These are phyloP conservation scores for Globisporangium solare DNA, from an alignment of 352 stramenopile genomes.

Conservation along the genomic window DNA sequence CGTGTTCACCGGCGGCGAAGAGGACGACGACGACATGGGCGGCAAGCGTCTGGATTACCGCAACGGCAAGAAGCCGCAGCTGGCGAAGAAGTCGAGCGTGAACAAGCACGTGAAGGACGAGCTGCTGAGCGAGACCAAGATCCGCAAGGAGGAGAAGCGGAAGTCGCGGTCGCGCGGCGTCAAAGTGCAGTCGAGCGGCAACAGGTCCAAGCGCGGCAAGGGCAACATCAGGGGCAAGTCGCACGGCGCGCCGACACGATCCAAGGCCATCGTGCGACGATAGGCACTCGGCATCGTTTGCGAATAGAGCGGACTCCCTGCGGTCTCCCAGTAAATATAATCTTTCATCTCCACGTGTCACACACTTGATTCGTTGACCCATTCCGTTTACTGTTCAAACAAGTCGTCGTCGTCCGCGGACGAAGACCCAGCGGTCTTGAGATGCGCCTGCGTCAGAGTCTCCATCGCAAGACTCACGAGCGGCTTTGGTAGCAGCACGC, in stretches of 20 bases:
- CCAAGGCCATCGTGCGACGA: constrained; percentile 75
- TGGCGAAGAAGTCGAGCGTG: constrained; percentile 34
- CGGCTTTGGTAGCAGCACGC: constrained; percentile 38
- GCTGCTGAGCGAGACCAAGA: constrained; percentile 68
- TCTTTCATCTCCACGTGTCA: constrained; percentile 1
- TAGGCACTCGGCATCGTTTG: constrained; percentile 13
- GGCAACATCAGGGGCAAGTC: constrained; percentile 60
- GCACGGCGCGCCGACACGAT: constrained; percentile 74
- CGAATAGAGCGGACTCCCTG: background rate
- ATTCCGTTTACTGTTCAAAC: background rate
- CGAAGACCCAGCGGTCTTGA: background rate
- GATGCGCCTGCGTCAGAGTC: constrained; percentile 20
- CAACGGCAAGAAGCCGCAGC: constrained; percentile 66
- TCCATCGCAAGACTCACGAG: constrained; percentile 34
- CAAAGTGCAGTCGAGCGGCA: constrained; percentile 44
- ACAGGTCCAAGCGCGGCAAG: constrained; percentile 25
- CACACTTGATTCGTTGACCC: background rate
- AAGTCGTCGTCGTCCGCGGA: constrained; percentile 1
- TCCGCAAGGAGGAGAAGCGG: constrained; percentile 83
- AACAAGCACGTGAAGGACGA: constrained; percentile 83
- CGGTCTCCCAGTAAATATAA: constrained; percentile 1
- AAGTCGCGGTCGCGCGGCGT: constrained; percentile 78
- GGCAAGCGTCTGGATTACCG: constrained; percentile 69
- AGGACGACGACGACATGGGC: constrained; percentile 46
- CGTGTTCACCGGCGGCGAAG: constrained; percentile 65